These are phyloP conservation scores for Arxiozyma telluris DNA, from an alignment of 1,139 yeast genomes.

Conservation along the genomic window DNA sequence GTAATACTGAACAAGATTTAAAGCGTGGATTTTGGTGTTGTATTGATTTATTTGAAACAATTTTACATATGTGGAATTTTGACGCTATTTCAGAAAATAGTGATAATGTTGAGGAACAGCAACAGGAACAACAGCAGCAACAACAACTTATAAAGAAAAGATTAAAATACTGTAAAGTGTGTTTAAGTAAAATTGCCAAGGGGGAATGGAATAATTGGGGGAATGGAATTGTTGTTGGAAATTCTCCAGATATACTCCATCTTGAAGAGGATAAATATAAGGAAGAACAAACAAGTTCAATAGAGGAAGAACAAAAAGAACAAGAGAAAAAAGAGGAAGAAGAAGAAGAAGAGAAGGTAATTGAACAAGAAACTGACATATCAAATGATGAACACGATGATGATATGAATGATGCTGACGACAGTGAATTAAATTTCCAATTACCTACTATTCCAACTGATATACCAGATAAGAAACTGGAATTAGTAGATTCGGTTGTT, in stretches of 20 bases:
- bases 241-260: background rate
- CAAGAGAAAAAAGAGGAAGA: background rate
- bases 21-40: constrained; percentile 28
- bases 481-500: background rate
- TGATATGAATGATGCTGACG: background rate
- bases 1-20: constrained; percentile 7
- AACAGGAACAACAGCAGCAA: background rate
- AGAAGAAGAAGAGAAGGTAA: background rate
- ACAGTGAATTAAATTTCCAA: constrained; percentile 4
- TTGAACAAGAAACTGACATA: background rate
- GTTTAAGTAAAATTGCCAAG: constrained; percentile 20
- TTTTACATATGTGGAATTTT: constrained; percentile 23
- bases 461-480: background rate
- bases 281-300: background rate
- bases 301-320: constrained; percentile 3
- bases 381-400: background rate
- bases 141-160: constrained; percentile 14
- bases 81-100: constrained; percentile 6
- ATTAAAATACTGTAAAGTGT: constrained; percentile 25
- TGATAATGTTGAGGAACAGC: background rate
- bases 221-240: background rate
- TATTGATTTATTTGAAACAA: constrained; percentile 22
- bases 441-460: constrained; percentile 3
- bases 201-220: constrained; percentile 7
- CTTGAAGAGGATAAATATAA: constrained; percentile 5